Conservation (phyloP, 129 eudicot genomes). For the Solidago caesia region DNA sequence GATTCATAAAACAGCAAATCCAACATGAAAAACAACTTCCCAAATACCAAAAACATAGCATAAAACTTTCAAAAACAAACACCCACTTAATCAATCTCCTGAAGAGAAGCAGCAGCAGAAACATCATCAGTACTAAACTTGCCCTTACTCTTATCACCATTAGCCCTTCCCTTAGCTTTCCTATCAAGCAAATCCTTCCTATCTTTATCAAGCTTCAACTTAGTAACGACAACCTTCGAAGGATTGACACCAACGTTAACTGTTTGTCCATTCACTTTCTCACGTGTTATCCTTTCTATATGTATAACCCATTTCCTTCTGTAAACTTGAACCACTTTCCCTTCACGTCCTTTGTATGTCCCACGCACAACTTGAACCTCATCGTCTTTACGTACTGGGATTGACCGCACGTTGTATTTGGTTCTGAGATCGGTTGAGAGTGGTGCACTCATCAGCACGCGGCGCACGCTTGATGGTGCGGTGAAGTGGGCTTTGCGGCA, state of each 20-base stretch:
- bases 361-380: slow-evolving; percentile 67
- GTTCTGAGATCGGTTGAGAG: slow-evolving; percentile 34
- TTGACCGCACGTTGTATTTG: slow-evolving; percentile 32
- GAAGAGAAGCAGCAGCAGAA: slow-evolving; percentile 36
- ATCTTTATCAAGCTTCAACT: slow-evolving; percentile 41
- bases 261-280: slow-evolving; percentile 44
- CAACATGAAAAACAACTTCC: neutral
- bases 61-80: neutral
- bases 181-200: slow-evolving; percentile 40
- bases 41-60: neutral
- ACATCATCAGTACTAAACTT: slow-evolving; percentile 48
- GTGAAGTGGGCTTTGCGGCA: slow-evolving; percentile 75
- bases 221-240: slow-evolving; percentile 33
- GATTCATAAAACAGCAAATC: too few species aligned
- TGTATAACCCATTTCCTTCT: slow-evolving; percentile 70
- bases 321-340: slow-evolving; percentile 65
- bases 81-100: slow-evolving; percentile 22
- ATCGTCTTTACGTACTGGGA: slow-evolving; percentile 35
- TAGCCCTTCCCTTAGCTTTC: slow-evolving; percentile 43
- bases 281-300: slow-evolving; percentile 41
- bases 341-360: slow-evolving; percentile 73
- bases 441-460: slow-evolving; percentile 53
- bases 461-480: slow-evolving; percentile 69
- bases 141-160: slow-evolving; percentile 48
- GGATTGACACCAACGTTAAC: slow-evolving; percentile 45